phyloP scores from a whole-genome alignment of 345 rosid genomes.

The Pelargonium nanum region DNA sequence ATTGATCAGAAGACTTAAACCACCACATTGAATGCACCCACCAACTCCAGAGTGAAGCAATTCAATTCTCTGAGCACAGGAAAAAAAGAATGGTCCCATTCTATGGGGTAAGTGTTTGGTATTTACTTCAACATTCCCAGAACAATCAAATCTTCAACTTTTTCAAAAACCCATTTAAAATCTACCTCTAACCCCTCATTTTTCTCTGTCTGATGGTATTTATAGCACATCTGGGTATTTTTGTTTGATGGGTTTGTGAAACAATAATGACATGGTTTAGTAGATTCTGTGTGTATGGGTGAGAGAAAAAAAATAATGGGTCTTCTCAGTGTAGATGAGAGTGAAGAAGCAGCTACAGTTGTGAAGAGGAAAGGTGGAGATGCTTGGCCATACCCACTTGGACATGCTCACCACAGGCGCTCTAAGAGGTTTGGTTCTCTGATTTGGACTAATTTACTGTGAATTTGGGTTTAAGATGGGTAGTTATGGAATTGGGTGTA shows the following conservation, averaged over 20 bases:
- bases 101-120: slow-evolving; percentile 15
- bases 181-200: background rate
- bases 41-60: slow-evolving; percentile 38
- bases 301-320: slow-evolving; percentile 28
- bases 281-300: slow-evolving; percentile 1
- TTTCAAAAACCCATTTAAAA: background rate
- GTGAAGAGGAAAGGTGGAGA: slow-evolving; percentile 23
- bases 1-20: slow-evolving; percentile 29
- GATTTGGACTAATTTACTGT: background rate
- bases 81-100: slow-evolving; percentile 40
- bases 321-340: slow-evolving; percentile 20
- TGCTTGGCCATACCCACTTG: slow-evolving; percentile 16
- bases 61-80: slow-evolving; percentile 38
- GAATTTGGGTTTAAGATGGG: background rate
- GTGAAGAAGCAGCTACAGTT: slow-evolving; percentile 13
- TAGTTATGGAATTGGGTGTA: background rate
- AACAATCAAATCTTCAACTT: slow-evolving; percentile 1
- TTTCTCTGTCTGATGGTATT: background rate
- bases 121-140: slow-evolving; percentile 14
- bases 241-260: background rate
- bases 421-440: slow-evolving; percentile 56
- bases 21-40: slow-evolving; percentile 51
- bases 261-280: slow-evolving; percentile 6
- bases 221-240: background rate
- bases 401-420: slow-evolving; percentile 47